Evolutionary conservation across 2,329 filamentous ascomycete species (phyloP).

Genomic region (Chaetomium strumarium): DNA sequence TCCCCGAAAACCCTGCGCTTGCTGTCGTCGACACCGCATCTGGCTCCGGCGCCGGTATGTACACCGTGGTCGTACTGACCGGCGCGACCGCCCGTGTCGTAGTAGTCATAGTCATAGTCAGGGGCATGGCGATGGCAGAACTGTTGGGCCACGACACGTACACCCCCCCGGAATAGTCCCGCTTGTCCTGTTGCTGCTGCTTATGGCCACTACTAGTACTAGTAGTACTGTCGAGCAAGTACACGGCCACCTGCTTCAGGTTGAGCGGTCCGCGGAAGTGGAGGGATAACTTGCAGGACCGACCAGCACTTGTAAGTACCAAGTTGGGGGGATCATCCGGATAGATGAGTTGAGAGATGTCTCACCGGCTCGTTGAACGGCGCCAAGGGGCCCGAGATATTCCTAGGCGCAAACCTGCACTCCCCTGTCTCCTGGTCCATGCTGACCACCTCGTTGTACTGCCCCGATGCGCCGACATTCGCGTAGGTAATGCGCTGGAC

Average conservation of each 20-base stretch:
- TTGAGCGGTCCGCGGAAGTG: slow-evolving; percentile 66
- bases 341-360: slow-evolving; percentile 9
- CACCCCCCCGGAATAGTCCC: too few relatives aligned
- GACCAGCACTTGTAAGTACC: not conserved
- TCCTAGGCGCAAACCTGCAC: slow-evolving; percentile 47
- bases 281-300: slow-evolving; percentile 56
- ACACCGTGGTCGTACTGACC: not conserved
- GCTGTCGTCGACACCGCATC: too few relatives aligned
- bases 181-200: not conserved
- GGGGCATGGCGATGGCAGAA: not conserved
- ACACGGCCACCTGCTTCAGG: slow-evolving; percentile 64
- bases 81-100: not conserved
- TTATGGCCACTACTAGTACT: too few relatives aligned
- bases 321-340: not conserved
- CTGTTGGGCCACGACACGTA: too few relatives aligned
- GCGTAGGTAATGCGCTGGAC: slow-evolving; percentile 62
- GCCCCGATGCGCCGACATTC: slow-evolving; percentile 53
- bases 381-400: slow-evolving; percentile 56
- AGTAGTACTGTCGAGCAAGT: slow-evolving; percentile 43
- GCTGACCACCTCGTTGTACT: slow-evolving; percentile 56
- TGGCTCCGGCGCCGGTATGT: too few relatives aligned
- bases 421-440: slow-evolving; percentile 49
- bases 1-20: too few relatives aligned
- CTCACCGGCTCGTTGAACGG: slow-evolving; percentile 67
- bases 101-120: not conserved